Conservation (phyloP, 371 early-diverging fungal species). For the Mucor mucedo region DNA sequence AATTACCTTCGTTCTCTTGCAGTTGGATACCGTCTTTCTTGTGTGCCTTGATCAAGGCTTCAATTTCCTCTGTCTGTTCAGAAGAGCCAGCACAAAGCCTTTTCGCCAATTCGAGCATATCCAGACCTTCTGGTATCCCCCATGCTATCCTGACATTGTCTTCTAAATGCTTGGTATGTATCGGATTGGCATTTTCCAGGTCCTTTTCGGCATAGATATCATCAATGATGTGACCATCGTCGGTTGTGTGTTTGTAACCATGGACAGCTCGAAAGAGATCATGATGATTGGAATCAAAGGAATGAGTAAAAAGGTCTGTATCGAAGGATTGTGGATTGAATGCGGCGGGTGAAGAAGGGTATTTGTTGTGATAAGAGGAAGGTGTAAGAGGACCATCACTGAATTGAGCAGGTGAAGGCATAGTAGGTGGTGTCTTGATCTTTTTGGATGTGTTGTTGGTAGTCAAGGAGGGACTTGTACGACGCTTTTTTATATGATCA, state of each 20-base stretch:
- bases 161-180: conserved; percentile 37
- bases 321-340: not conserved
- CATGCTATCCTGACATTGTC: conserved; percentile 37
- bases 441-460: conserved; percentile 1
- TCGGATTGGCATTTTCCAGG: conserved; percentile 34
- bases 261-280: conserved; percentile 14
- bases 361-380: conserved; percentile 5
- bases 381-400: conserved; percentile 27
- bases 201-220: conserved; percentile 47
- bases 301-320: not conserved
- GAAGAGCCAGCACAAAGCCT: conserved; percentile 29
- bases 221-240: conserved; percentile 29
- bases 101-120: conserved; percentile 49
- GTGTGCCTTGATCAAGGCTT: conserved; percentile 29
- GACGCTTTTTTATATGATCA: conserved; percentile 24
- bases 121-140: conserved; percentile 50
- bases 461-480: conserved; percentile 18
- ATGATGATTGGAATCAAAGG: conserved; percentile 1
- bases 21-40: conserved; percentile 32
- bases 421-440: conserved; percentile 20
- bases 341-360: conserved; percentile 22
- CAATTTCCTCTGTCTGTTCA: conserved; percentile 38
- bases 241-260: conserved; percentile 9
- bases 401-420: conserved; percentile 19
- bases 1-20: conserved; percentile 38